Base-by-base conservation (phyloP, 2,329 filamentous ascomycete species). In the Aurifilum marmelostoma region DNA sequence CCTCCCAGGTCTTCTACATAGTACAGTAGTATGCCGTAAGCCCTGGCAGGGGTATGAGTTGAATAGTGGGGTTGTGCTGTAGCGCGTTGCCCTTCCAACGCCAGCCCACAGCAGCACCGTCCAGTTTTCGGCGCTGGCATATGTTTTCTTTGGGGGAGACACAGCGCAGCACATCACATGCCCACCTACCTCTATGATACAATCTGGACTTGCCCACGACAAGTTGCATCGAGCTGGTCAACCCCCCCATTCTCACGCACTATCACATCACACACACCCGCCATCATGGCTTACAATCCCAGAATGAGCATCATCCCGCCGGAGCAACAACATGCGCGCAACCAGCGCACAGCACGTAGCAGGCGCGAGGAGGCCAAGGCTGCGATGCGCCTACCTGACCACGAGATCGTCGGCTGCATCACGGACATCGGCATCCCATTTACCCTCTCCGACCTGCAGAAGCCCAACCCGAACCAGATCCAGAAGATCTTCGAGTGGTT, bases 401-500 rank as follows among this genome's bases (percentile, higher is more conserved):
- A 85, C 75, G 96, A 99, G 79, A 97, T 99, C 71, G 95, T 95
- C 74, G 94, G 92, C 78, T 99, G 96, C 80, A 97, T 99, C 82
- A 96, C 91, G 76, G 96, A 98, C 79, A 97, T 98, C 76, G 95
- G 95, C 69, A 94, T 98, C 75, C 90, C 89, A 37, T 97, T 98
- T 80, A 92, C 89, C 47, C 85, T 94, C 24, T 88, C 91, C 71
- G 95, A 99, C 80, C 87, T 99, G 54, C 90, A 95, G 75, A 98
- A 97, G 77, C 96, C 96, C 6, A 97, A 97, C 75, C 91, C 96
- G 3, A 88, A 95, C 71, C 94, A 97, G 76, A 94, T 98, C 66
- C 96, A 99, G 80, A 94, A 96, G 84, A 94, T 99, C 65, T 97
- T 98, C 77, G 96, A 99, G 85, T 97, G 94, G 91, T 96, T 99